Base-by-base conservation (phyloP, 257 asterid genomes). In the Solanum pennellii region DNA sequence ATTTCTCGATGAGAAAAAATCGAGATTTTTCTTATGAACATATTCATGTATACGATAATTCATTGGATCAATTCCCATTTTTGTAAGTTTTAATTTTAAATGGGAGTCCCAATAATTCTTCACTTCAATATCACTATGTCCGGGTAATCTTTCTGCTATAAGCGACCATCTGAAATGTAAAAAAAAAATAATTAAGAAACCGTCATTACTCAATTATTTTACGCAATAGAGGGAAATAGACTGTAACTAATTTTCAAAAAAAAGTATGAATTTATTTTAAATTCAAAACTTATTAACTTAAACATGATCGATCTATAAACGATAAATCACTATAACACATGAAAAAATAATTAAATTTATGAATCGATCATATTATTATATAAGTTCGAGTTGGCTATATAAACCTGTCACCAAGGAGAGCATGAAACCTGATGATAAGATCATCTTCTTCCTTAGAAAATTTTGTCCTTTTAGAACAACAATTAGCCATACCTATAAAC, bases 21-120 rank as follows among this genome's bases (percentile, higher is more conserved):
- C 33, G 12, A 27, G 37, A 6, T 18, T 27, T 65, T 65, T 39
- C 25, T 65, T 31, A 45, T 12, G 66, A 20, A 21, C 44, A 60
- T 20, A 44, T 2, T 5, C 74, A 3, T 33, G 5, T 9, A 83
- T 71, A 10, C 42, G 77, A 37, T 88, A 82, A 88, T 83, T 62
- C 37, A 69, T 83, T 56, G 90, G 90, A 69, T 88, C 90, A 15
- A 88, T 79, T 9, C 87, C 90, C 88, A 88, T 79, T 18, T 20
- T 86, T 9, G 42, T n/a, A 12, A 88, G 89, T 42, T 86, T 88
- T 86, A 35, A 5, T 15, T 74, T 84, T 45, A 88, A 29, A 73
- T 88, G 87, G 52, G 89, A 86, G 52, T 88, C 86, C 89, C 90
- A 88, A 18, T 86, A 88, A 44, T 88, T 88, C 84, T 82, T 88